Conservation (phyloP, 192 early-diverging fungal species). For the Linnemannia schmuckeri region DNA sequence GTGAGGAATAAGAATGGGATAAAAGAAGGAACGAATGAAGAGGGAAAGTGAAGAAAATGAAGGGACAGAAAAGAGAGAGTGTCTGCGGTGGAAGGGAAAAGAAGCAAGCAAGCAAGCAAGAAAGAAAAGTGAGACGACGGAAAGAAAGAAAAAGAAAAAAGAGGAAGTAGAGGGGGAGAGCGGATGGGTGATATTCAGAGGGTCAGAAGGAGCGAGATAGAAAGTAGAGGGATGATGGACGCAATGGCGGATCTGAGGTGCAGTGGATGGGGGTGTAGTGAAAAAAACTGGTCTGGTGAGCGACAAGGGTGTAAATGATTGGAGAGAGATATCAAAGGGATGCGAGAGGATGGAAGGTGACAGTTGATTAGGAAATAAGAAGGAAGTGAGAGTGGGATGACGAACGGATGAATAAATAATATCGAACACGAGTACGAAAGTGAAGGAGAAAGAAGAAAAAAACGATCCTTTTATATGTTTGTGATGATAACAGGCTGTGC, state of each 20-base stretch:
- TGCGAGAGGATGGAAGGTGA: background rate
- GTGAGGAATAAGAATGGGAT: background rate
- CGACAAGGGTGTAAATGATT: background rate
- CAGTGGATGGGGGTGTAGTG: background rate
- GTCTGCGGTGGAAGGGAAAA: too few relatives aligned
- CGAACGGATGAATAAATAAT: background rate
- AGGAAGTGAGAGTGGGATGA: background rate
- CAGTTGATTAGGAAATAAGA: background rate
- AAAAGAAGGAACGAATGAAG: background rate
- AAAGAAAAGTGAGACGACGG: background rate
- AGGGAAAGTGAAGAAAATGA: background rate
- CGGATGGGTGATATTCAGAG: too few relatives aligned
- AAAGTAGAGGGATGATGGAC: background rate
- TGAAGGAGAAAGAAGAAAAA: background rate
- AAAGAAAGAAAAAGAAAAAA: background rate
- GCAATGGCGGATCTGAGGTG: background rate
- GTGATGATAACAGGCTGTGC: background rate
- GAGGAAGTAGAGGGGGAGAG: background rate
- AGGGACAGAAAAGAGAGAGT: background rate
- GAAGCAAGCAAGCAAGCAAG: background rate
- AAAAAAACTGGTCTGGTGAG: background rate
- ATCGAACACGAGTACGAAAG: background rate
- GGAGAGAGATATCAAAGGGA: background rate
- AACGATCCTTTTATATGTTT: background rate
- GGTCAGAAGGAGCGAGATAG: background rate